phyloP scores from a whole-genome alignment of 495 filamentous ascomycete genomes.

The Aspergillus sclerotiicarbonarius region DNA sequence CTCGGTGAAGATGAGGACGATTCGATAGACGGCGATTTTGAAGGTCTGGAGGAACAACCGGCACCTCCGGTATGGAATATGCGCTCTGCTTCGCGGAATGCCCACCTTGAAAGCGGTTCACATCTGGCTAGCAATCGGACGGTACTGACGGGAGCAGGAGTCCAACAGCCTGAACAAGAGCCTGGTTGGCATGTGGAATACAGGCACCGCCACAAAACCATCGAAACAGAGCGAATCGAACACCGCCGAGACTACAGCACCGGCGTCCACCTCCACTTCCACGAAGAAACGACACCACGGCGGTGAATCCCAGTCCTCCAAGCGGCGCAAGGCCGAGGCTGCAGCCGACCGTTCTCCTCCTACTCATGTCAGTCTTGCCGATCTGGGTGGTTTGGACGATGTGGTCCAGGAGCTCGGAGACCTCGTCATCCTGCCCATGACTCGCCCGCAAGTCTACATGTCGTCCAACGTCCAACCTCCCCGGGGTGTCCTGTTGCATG shows the following conservation, averaged over 20 bases:
- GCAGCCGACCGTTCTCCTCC: constrained; percentile 66
- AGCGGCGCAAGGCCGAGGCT: constrained; percentile 61
- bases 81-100: not conserved
- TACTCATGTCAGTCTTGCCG: constrained; percentile 68
- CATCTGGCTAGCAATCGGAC: not conserved
- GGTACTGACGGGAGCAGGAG: constrained; percentile 36
- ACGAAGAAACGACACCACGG: constrained; percentile 56
- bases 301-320: constrained; percentile 62
- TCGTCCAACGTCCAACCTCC: constrained; percentile 65
- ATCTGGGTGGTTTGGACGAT: constrained; percentile 83
- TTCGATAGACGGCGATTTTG: constrained; percentile 62
- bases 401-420: constrained; percentile 75
- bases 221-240: constrained; percentile 32
- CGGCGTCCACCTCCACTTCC: constrained; percentile 22
- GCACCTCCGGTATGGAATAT: constrained; percentile 29
- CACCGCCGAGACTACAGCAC: constrained; percentile 18
- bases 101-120: not conserved
- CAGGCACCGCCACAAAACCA: constrained; percentile 48
- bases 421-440: constrained; percentile 78
- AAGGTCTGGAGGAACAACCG: constrained; percentile 53
- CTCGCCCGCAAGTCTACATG: constrained; percentile 63
- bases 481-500: constrained; percentile 87
- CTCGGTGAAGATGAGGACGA: constrained; percentile 51
- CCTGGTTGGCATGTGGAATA: constrained; percentile 68
- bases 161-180: constrained; percentile 73